These are phyloP conservation scores for Penicillium sp. DNA, from an alignment of 2,329 filamentous ascomycete genomes.

Conservation along the genomic window DNA sequence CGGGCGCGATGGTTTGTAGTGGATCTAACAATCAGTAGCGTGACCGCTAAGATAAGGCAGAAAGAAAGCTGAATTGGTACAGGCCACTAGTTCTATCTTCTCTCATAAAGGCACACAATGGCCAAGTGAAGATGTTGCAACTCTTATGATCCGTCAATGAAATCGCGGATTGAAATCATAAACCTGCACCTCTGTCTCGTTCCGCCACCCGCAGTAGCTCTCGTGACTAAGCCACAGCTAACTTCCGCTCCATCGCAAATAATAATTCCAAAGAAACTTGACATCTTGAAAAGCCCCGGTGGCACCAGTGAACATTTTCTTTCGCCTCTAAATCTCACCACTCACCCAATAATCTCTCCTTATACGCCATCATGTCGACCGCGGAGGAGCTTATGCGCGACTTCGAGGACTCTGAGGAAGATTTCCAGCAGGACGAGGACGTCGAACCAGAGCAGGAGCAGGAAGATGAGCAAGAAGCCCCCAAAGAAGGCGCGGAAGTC, in stretches of 20 bases:
- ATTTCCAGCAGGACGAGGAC: slow-evolving; percentile 2
- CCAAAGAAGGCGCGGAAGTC: slow-evolving; percentile 63
- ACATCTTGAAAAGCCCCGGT: neutral
- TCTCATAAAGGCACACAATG: neutral
- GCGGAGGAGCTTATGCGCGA: slow-evolving; percentile 92
- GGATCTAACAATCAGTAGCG: neutral
- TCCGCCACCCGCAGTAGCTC: slow-evolving; percentile 21
- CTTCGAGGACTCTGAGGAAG: slow-evolving; percentile 66
- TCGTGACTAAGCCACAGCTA: slow-evolving; percentile 22
- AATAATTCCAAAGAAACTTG: neutral
- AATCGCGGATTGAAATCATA: slow-evolving; percentile 15
- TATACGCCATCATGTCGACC: slow-evolving; percentile 68
- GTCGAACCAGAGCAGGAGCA: neutral
- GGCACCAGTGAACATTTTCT: neutral
- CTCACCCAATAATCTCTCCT: neutral
- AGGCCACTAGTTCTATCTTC: neutral
- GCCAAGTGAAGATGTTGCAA: neutral
- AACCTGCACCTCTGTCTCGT: slow-evolving; percentile 18
- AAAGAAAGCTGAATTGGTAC: neutral
- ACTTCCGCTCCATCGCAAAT: slow-evolving; percentile 5
- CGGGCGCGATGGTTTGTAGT: neutral
- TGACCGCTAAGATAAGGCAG: neutral
- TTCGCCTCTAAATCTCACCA: neutral
- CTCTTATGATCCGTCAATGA: neutral
- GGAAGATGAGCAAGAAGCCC: slow-evolving; percentile 49